A percentile compares a stretch with the other conserved stretches of the same genome.
Conservation (phyloP, 768 basidiomycete genomes). For the Postia placenta region DNA sequence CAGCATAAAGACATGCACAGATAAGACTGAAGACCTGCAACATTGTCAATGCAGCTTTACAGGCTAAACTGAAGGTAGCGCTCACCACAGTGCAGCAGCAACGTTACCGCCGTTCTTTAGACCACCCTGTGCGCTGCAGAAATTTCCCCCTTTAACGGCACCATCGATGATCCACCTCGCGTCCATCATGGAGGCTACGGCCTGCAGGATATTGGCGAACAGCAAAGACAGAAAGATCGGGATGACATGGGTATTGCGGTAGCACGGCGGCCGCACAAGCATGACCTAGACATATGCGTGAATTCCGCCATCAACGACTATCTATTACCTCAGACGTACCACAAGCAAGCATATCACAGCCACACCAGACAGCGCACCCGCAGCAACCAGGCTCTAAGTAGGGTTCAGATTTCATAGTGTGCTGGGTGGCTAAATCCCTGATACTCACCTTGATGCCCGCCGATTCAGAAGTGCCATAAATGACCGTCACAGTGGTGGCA, state of each 20-base stretch:
- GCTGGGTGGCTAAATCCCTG: too few relatives aligned
- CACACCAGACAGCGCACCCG: constrained; percentile 21
- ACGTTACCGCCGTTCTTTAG: constrained; percentile 39
- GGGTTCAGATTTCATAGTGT: too few relatives aligned
- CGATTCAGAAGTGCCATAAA: constrained; percentile 7
- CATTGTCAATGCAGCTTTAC: constrained; percentile 8
- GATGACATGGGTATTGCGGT: constrained; percentile 21
- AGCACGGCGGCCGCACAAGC: constrained; percentile 8
- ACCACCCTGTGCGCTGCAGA: constrained; percentile 28
- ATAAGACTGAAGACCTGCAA: constrained; percentile 26
- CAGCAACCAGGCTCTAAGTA: constrained; percentile 21
- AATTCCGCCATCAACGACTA: neutral
- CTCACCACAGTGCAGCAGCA: constrained; percentile 36
- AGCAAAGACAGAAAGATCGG: constrained; percentile 26
- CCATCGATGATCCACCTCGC: constrained; percentile 23
- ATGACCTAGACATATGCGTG: constrained; percentile 19
- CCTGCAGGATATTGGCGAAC: constrained; percentile 26
- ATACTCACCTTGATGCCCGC: constrained; percentile 11
- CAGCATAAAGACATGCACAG: constrained; percentile 30
- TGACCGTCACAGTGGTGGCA: neutral
- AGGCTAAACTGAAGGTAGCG: neutral
- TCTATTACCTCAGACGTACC: too few relatives aligned
- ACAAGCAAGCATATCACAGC: constrained; percentile 18
- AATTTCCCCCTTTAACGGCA: constrained; percentile 15
- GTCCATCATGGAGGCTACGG: constrained; percentile 27